Conservation (phyloP, 2,329 filamentous ascomycete genomes). For the Didymellaceae sp. region DNA sequence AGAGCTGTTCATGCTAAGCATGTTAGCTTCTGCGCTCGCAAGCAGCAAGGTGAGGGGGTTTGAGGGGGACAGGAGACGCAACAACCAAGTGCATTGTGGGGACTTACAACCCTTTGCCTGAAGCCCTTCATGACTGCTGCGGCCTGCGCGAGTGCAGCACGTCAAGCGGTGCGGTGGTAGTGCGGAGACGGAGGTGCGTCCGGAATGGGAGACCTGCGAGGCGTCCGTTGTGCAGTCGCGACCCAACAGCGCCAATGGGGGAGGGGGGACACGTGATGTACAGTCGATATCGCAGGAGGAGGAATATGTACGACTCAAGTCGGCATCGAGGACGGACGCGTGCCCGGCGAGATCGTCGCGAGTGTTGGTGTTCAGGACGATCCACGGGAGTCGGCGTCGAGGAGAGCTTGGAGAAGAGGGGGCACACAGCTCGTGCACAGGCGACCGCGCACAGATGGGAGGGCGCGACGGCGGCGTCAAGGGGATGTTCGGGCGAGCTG, state of each 20-base stretch:
- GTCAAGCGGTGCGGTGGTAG: constrained; percentile 37
- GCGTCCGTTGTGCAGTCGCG: constrained; percentile 31
- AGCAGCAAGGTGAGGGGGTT: constrained; percentile 29
- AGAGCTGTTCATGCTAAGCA: constrained; percentile 79
- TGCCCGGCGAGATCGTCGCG: constrained; percentile 34
- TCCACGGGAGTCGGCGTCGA: constrained; percentile 32
- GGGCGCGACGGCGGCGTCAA: constrained; percentile 19
- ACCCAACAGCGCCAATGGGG: constrained; percentile 38
- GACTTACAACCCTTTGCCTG: constrained; percentile 92
- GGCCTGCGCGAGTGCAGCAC: constrained; percentile 38
- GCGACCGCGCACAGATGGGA: constrained; percentile 27
- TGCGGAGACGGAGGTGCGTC: constrained; percentile 35
- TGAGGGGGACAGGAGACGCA: constrained; percentile 27
- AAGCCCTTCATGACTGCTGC: constrained; percentile 91
- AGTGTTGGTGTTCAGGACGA: constrained; percentile 34
- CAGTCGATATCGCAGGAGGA: constrained; percentile 21
- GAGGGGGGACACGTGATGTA: constrained; percentile 27
- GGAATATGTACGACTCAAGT: constrained; percentile 31
- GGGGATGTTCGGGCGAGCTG: constrained; percentile 10
- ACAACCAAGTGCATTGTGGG: constrained; percentile 25
- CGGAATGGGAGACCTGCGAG: constrained; percentile 31
- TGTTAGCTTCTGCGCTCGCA: constrained; percentile 54
- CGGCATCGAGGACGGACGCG: constrained; percentile 40
- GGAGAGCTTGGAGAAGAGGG: constrained; percentile 32
- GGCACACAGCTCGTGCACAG: constrained; percentile 30